These are phyloP conservation scores for Sclerotinia minor DNA, from an alignment of 2,329 filamentous ascomycete genomes.

Conservation along the genomic window DNA sequence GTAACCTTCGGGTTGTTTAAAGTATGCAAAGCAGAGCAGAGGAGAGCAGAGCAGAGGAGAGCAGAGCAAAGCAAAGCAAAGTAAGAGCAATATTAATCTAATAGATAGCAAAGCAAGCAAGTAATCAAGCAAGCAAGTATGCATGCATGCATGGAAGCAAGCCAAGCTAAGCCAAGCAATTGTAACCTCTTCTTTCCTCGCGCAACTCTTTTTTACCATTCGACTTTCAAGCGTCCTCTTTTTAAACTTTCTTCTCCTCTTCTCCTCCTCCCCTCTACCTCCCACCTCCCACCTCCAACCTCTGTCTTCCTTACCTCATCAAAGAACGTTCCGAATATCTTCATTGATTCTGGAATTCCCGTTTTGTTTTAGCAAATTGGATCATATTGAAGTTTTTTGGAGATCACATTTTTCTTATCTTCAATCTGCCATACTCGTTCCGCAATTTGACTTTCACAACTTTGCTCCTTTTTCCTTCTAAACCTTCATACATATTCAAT, in stretches of 20 bases:
- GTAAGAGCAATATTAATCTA: background rate
- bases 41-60: background rate
- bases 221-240: background rate
- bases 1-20: background rate
- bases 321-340: background rate
- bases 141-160: background rate
- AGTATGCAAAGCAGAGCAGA: background rate
- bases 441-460: constrained; percentile 14
- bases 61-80: background rate
- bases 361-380: constrained; percentile 10
- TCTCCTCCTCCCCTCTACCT: background rate
- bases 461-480: background rate
- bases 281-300: too few species aligned
- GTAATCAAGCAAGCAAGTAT: too few species aligned
- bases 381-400: constrained; percentile 2
- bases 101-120: background rate
- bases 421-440: background rate
- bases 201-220: too few species aligned
- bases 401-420: constrained; percentile 1
- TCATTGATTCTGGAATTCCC: background rate
- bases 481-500: constrained; percentile 15
- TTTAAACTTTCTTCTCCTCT: constrained; percentile 7
- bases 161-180: constrained; percentile 1
- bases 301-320: background rate
- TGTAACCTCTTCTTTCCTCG: background rate